These are phyloP conservation scores for Dictyostelium citrinum DNA, from an alignment of 78 protist species.

Conservation along the genomic window DNA sequence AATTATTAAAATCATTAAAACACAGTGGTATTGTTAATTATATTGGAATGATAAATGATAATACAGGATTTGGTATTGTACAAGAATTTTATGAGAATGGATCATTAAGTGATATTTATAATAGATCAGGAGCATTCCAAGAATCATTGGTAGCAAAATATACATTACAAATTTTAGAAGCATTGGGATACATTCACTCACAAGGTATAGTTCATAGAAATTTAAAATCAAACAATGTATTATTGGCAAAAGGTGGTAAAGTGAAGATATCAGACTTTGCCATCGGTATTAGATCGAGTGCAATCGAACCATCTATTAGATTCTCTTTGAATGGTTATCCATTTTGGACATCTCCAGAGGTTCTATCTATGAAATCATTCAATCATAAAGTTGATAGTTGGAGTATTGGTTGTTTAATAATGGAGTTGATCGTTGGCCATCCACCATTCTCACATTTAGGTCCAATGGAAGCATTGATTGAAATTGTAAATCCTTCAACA, in stretches of 20 bases:
- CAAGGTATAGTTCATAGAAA: conserved; percentile 79
- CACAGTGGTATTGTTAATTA: conserved; percentile 30
- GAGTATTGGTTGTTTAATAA: conserved; percentile 70
- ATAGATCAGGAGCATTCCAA: conserved; percentile 38
- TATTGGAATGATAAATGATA: conserved; percentile 14
- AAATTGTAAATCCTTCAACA: not conserved
- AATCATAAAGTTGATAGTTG: conserved; percentile 67
- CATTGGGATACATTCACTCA: conserved; percentile 66
- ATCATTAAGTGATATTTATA: conserved; percentile 36
- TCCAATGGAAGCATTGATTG: conserved; percentile 46
- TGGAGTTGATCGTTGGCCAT: conserved; percentile 69
- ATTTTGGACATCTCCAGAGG: conserved; percentile 81
- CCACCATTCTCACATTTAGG: conserved; percentile 33
- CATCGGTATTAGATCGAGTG: not conserved
- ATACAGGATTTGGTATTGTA: conserved; percentile 36
- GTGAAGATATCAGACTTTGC: conserved; percentile 75
- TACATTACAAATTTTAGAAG: conserved; percentile 35
- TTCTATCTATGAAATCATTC: conserved; percentile 51
- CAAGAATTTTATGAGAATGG: conserved; percentile 74
- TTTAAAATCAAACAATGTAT: conserved; percentile 79
- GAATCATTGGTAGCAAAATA: conserved; percentile 16
- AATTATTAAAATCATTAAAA: conserved; percentile 37
- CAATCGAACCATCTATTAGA: not conserved
- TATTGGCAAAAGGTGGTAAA: conserved; percentile 61
- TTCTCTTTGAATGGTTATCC: conserved; percentile 64